Evolutionary conservation across 2,329 filamentous ascomycete genomes (phyloP), one percentile per base, ranked within the genome.

Genomic region (Penicillium sumatraense): DNA sequence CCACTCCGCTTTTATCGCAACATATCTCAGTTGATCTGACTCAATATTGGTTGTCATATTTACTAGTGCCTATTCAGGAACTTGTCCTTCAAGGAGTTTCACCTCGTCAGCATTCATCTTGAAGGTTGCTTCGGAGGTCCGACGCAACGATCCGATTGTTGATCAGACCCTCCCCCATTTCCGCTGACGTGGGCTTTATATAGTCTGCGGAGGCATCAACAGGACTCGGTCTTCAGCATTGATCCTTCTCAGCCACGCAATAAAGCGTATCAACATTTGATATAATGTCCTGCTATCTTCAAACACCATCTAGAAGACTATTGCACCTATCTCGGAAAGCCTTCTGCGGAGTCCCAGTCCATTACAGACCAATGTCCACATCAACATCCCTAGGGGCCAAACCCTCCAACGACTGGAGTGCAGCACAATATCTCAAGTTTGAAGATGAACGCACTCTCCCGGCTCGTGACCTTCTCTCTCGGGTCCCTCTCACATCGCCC

Each of bases 391-490:
- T 50, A 47, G 24, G 18, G 21, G 23, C 46, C 36, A 54, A 53
- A 13, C 26, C 55, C 21, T 26, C 41, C 13, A 53, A 65, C 44
- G 78, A 81, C 70, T 86, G 83, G 83, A 83, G 75, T n/a, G 80
- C 83, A 36, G 62, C 71, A 2, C 82, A 84, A 64, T 86, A 86
- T 65, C 75, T 83, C 56, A 83, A 83, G 57, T 86, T 85, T 61
- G 67, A 72, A 59, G 69, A 73, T 48, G 79, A 86, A 49, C 78
- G 83, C 54, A 85, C 82, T 0, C 78, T 80, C 2, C 76, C 83
- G 6, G 77, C 80, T 0, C 72, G 76, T 38, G 84, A 87, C 57
- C 78, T 86, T 1, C 68, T 86, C 8, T 59, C 78, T 5, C 80
- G 78, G 27, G 66, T 85, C 2, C 72, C 74, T 0, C 71, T 80